Base-by-base conservation (phyloP, 257 asterid species). In the Gynochthodes officinalis region DNA sequence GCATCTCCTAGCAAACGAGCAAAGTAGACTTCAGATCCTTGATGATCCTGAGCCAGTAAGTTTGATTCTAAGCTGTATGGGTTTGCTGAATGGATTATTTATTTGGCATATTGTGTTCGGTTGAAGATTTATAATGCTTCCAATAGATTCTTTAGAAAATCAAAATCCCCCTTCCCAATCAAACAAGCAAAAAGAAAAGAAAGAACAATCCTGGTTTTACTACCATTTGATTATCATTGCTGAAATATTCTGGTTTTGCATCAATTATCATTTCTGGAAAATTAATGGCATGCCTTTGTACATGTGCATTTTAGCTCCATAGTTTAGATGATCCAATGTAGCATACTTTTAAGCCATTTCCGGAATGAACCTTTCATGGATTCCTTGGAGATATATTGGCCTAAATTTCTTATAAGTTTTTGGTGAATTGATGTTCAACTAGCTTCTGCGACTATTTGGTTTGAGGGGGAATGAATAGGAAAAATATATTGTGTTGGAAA, bases 1-100 rank as follows among this genome's bases (percentile, higher is more conserved):
- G 81, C 97, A 86, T 82, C 98, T 91, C 77, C 97, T 94, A 59
- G 92, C 97, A 63, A 94, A 94, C 82, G 98, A 91, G 83, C 99
- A 94, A 72, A 94, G 88, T 70, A 91, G 96, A 60, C 87, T 94
- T 77, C 88, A 85, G 74, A 80, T 82, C 80, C 97, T 83, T 30
- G 97, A 91, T 65, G 97, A 89, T 64, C 84, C 84, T 70, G 98
- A 94, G 72, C 95, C 97, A 64, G 99, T 94, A 79, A 46, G 95
- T 88, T 73, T 66, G 46, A 40, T 55, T n/a, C 72, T 42, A 73
- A 78, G 67, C 62, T 65, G 28, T 54, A 54, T 66, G 5, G n/a
- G 58, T 49, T 72, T 67, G n/a, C 23, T 49, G 42, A 25, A 67
- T 18, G 9, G 63, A 23, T 43, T 67, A 16, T 33, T 19, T 18